A percentile compares a stretch with the other conserved stretches of the same genome.
phyloP scores from a whole-genome alignment of 2,329 filamentous ascomycete species.

The Claviceps sp. region DNA sequence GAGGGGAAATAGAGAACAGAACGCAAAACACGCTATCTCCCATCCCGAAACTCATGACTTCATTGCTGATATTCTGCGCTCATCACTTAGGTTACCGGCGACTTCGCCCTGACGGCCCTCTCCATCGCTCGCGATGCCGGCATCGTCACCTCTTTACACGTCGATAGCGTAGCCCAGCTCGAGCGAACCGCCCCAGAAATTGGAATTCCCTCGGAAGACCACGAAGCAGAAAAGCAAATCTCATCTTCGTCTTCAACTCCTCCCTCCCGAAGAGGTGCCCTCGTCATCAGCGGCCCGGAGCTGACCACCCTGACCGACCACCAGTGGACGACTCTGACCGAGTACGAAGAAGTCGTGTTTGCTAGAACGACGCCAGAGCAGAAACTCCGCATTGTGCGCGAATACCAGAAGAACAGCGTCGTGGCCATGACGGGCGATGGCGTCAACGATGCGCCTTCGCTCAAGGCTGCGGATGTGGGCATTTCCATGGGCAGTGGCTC shows the following conservation, averaged over 20 bases:
- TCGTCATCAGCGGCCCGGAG: conserved; percentile 53
- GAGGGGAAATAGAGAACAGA: too few relatives aligned
- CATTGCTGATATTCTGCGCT: neutral
- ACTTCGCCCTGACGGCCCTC: conserved; percentile 61
- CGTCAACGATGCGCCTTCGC: conserved; percentile 73
- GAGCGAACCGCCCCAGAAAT: conserved; percentile 17
- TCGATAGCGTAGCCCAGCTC: conserved; percentile 43
- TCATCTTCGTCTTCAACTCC: conserved; percentile 4
- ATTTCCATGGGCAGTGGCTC: conserved; percentile 72
- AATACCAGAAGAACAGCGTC: conserved; percentile 53
- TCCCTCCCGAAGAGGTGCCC: conserved; percentile 24
- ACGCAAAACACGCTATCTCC: too few relatives aligned
- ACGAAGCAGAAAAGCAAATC: conserved; percentile 12
- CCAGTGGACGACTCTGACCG: conserved; percentile 54
- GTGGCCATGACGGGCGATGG: conserved; percentile 81
- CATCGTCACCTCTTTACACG: conserved; percentile 45
- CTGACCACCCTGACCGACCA: conserved; percentile 49
- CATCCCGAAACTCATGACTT: too few relatives aligned
- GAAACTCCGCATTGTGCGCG: conserved; percentile 66
- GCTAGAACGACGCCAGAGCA: conserved; percentile 66
- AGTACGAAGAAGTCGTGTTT: conserved; percentile 61
- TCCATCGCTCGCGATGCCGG: conserved; percentile 62
- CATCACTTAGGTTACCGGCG: conserved; percentile 48
- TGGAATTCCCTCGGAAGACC: conserved; percentile 7
- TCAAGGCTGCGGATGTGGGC: conserved; percentile 68